phyloP scores from a whole-genome alignment of 2,329 filamentous ascomycete genomes.

The Trichoderma sp. region DNA sequence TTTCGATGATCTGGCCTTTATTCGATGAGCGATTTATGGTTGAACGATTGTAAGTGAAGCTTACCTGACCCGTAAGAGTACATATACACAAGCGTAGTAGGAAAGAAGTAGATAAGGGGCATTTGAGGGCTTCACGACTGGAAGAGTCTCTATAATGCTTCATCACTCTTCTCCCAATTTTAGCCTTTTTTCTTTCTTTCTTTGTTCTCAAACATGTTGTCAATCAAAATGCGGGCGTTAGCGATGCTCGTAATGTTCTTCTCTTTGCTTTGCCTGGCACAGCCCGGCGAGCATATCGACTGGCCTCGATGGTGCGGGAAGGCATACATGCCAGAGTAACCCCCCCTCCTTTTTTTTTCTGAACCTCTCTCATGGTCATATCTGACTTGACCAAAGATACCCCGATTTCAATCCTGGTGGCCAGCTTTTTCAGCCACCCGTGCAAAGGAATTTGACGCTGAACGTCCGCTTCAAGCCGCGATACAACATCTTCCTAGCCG shows the following conservation, averaged over 20 bases:
- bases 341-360: not conserved
- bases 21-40: not conserved
- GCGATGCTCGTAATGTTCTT: not conserved
- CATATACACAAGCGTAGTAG: not conserved
- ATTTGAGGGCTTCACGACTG: not conserved
- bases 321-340: conserved; percentile 46
- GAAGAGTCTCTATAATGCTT: not conserved
- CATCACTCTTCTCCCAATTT: too few species aligned
- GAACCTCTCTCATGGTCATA: not conserved
- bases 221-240: not conserved
- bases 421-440: conserved; percentile 42
- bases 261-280: not conserved
- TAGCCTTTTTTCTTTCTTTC: too few species aligned
- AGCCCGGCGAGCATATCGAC: conserved; percentile 44
- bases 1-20: not conserved
- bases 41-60: not conserved
- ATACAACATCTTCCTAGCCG: conserved; percentile 49
- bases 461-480: conserved; percentile 49
- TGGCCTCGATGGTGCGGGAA: conserved; percentile 53
- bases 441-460: conserved; percentile 39
- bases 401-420: conserved; percentile 50
- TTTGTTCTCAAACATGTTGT: not conserved
- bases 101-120: too few species aligned
- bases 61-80: not conserved
- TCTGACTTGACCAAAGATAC: conserved; percentile 31